Evolutionary conservation across 2,329 filamentous ascomycete genomes (phyloP).

Genomic region (Clarireedia homoeocarpa): DNA sequence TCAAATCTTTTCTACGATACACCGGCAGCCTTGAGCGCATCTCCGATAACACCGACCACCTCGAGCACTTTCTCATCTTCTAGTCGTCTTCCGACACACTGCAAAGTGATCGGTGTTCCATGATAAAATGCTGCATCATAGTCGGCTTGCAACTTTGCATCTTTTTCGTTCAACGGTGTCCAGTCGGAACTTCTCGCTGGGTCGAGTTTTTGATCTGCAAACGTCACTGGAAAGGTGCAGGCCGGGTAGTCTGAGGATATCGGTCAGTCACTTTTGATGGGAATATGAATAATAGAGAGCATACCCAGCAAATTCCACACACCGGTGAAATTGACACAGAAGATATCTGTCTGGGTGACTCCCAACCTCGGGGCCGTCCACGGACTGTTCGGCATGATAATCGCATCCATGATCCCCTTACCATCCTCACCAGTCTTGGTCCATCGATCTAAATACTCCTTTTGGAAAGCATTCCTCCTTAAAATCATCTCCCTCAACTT

Average conservation of each 20-base stretch:
- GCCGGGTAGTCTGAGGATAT: slow-evolving; percentile 23
- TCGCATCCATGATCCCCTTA: slow-evolving; percentile 26
- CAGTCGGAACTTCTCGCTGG: slow-evolving; percentile 14
- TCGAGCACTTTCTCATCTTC: slow-evolving; percentile 31
- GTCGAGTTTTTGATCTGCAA: slow-evolving; percentile 34
- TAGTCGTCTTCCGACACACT: slow-evolving; percentile 25
- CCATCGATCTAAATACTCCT: slow-evolving; percentile 32
- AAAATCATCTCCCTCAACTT: slow-evolving; percentile 28
- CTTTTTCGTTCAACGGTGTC: slow-evolving; percentile 24
- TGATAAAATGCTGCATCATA: slow-evolving; percentile 28
- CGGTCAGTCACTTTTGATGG: neutral
- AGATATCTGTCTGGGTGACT: slow-evolving; percentile 19
- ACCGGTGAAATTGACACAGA: slow-evolving; percentile 27
- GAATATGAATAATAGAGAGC: neutral
- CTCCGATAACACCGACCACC: slow-evolving; percentile 31
- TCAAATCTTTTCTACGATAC: neutral
- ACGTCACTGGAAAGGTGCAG: slow-evolving; percentile 37
- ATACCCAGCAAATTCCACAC: slow-evolving; percentile 28
- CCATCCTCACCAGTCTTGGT: slow-evolving; percentile 22
- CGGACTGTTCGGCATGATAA: slow-evolving; percentile 28
- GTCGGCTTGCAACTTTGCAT: slow-evolving; percentile 24
- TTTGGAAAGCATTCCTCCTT: slow-evolving; percentile 29
- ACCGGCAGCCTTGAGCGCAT: slow-evolving; percentile 22
- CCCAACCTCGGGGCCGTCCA: slow-evolving; percentile 32
- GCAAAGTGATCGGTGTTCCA: slow-evolving; percentile 24